Percentiles rank a stretch among this genome's conserved stretches.
Conservation (phyloP, 2,329 filamentous ascomycete species). For the Davidsoniella neocaledoniae region DNA sequence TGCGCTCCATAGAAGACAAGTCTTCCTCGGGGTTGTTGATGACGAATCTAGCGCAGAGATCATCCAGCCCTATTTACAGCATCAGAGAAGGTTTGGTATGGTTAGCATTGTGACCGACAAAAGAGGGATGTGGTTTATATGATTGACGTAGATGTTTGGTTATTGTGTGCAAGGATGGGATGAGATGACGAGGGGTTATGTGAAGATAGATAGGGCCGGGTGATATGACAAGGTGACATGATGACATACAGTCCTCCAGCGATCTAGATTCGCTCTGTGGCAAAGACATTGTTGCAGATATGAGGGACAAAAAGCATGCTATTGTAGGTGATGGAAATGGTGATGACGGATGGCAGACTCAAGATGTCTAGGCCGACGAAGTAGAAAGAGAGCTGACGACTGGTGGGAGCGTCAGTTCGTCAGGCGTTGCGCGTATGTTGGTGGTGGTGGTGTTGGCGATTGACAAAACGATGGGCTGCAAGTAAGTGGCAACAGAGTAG, state of each 20-base stretch:
- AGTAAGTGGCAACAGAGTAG: too few species aligned
- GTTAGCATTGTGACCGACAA: background rate
- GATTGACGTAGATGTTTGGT: background rate
- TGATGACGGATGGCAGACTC: too few species aligned
- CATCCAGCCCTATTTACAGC: slow-evolving; percentile 58
- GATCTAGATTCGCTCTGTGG: slow-evolving; percentile 5
- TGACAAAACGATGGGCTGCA: too few species aligned
- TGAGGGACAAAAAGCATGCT: slow-evolving; percentile 9
- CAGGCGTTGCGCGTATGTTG: background rate
- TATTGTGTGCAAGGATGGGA: background rate
- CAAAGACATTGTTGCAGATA: slow-evolving; percentile 4
- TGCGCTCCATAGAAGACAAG: slow-evolving; percentile 72
- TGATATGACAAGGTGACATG: too few species aligned
- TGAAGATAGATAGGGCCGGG: too few species aligned
- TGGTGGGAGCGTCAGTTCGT: too few species aligned
- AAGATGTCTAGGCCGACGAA: background rate
- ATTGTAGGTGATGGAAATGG: background rate
- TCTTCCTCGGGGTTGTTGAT: slow-evolving; percentile 91
- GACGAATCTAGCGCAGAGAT: slow-evolving; percentile 93
- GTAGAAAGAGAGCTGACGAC: background rate
- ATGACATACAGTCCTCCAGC: slow-evolving; percentile 4
- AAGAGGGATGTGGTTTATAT: background rate
- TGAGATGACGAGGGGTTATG: background rate
- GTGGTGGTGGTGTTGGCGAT: background rate
- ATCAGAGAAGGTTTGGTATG: background rate